Base-by-base conservation (phyloP, 345 rosid species). In the Sisymbrium irio region DNA sequence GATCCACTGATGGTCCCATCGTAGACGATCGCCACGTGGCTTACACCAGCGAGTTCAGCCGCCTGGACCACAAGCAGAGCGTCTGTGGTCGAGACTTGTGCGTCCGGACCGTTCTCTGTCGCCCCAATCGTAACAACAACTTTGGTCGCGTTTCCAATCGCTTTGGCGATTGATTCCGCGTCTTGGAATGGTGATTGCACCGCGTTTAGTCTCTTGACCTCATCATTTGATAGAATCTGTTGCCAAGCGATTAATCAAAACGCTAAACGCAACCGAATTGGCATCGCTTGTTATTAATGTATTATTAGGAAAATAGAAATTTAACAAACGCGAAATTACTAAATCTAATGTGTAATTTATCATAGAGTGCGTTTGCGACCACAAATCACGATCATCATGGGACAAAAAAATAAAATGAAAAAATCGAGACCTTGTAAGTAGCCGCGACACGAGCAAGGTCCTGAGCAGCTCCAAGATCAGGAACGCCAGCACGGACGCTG, bases 141-240 rank as follows among this genome's bases (percentile, higher is more conserved):
- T 76, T 95, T 95, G 82, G 93, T 83, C 17, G 97, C 97, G 67
- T 95, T 91, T 15, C 99, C 99, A 27, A 95, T 95, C n/a, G 99
- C 97, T 76, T 87, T 95, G 37, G 97, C 97, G 42, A 92, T 89
- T 39, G 92, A 87, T 75, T 95, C 92, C 3, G 89, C 81, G 47
- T 84, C 88, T 42, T 83, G 55, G 75, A 87, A 89, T 6, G 86
- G 67, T 44, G 96, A 95, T 77, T 89, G 83, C 6, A 95, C 97
- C 0, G 99, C 99, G 65, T 95, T 89, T 46, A 95, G 87, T n/a
- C 91, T 88, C 32, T 74, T 91, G 12, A 82, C 79, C 64, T 92
- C 89, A 18, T 92, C 97, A 0, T 83, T 86, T 11, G 97, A 88
- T 83, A 95, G 84, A 73, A 95, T 83, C 99, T 95, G 83, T 40